phyloP scores from a whole-genome alignment of 2,329 filamentous ascomycete genomes.

The Cladobotryum mycophilum region DNA sequence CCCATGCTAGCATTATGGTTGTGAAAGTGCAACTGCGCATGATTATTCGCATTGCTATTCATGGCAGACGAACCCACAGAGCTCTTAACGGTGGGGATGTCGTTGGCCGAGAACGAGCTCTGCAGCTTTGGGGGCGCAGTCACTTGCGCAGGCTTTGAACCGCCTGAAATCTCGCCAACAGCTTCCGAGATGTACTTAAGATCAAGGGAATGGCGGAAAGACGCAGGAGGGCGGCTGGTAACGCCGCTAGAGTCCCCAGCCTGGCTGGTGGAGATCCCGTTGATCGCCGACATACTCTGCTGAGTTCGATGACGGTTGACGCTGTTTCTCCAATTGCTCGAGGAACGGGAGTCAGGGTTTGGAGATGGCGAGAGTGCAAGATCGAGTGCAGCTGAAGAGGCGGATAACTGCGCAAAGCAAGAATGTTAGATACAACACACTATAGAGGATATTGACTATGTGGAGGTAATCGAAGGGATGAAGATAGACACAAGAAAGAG shows the following conservation, averaged over 20 bases:
- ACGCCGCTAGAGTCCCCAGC: slow-evolving; percentile 41
- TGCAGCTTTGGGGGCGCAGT: slow-evolving; percentile 68
- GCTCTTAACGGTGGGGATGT: slow-evolving; percentile 79
- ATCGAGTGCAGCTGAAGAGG: slow-evolving; percentile 75
- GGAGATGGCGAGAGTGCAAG: slow-evolving; percentile 65
- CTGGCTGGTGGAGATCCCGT: slow-evolving; percentile 34
- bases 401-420: slow-evolving; percentile 55
- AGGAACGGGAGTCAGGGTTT: slow-evolving; percentile 46
- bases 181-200: slow-evolving; percentile 45
- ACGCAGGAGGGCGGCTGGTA: slow-evolving; percentile 39
- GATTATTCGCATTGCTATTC: slow-evolving; percentile 46
- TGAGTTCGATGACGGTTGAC: slow-evolving; percentile 64
- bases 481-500: background rate
- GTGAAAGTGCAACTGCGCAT: slow-evolving; percentile 59
- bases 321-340: slow-evolving; percentile 51
- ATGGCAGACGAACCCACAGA: slow-evolving; percentile 42
- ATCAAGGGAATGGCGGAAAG: slow-evolving; percentile 54
- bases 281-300: slow-evolving; percentile 49
- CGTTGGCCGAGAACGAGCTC: slow-evolving; percentile 84
- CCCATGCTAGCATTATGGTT: slow-evolving; percentile 79
- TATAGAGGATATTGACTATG: background rate
- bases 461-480: background rate
- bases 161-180: slow-evolving; percentile 30
- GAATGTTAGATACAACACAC: background rate
- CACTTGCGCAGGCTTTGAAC: slow-evolving; percentile 44